These are phyloP conservation scores for Clavispora carvajalis DNA, from an alignment of 805 yeast genomes.

Conservation along the genomic window DNA sequence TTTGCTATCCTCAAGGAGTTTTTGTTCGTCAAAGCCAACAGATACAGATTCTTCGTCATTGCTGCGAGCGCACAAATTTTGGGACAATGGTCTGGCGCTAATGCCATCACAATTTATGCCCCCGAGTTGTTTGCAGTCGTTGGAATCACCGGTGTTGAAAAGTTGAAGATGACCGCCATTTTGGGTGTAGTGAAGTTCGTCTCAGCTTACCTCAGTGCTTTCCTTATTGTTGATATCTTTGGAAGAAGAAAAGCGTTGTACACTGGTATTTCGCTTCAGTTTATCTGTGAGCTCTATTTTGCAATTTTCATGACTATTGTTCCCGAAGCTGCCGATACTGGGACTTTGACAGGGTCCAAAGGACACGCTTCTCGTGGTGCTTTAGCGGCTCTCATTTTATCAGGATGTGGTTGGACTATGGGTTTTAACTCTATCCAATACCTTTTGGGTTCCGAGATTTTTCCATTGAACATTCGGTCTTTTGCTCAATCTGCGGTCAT, in stretches of 20 bases:
- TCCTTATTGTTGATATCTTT: slow-evolving; percentile 48
- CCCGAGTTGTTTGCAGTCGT: slow-evolving; percentile 46
- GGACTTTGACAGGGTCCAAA: slow-evolving; percentile 24
- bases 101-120: slow-evolving; percentile 52
- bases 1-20: slow-evolving; percentile 28
- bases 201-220: slow-evolving; percentile 45
- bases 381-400: slow-evolving; percentile 43
- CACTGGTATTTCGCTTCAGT: slow-evolving; percentile 43
- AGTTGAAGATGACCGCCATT: slow-evolving; percentile 44
- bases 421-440: slow-evolving; percentile 57
- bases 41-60: slow-evolving; percentile 41
- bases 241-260: slow-evolving; percentile 49
- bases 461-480: slow-evolving; percentile 47
- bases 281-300: slow-evolving; percentile 38
- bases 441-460: slow-evolving; percentile 49
- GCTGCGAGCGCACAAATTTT: slow-evolving; percentile 42
- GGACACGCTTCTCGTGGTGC: slow-evolving; percentile 42
- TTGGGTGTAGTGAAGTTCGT: slow-evolving; percentile 50
- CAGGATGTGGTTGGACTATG: slow-evolving; percentile 55
- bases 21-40: slow-evolving; percentile 32
- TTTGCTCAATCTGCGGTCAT: slow-evolving; percentile 47
- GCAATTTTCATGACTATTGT: slow-evolving; percentile 44
- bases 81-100: slow-evolving; percentile 57
- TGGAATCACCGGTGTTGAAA: slow-evolving; percentile 40
- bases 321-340: slow-evolving; percentile 37